Conservation (phyloP, 768 basidiomycete genomes). For the Grammothele lineata region DNA sequence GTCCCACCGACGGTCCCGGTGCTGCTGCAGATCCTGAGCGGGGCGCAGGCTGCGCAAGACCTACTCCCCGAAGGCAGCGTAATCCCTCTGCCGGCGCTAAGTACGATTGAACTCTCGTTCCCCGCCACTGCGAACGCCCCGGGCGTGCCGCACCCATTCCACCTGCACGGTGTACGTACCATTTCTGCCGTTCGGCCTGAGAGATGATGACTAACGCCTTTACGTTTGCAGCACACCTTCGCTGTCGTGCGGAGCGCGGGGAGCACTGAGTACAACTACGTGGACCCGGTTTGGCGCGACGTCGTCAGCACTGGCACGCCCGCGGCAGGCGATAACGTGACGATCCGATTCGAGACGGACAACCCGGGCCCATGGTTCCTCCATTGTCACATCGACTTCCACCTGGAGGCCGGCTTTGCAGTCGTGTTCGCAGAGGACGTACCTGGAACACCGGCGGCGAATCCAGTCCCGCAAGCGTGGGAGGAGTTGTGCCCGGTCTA, state of each 20-base stretch:
- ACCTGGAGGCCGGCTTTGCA: conserved; percentile 16
- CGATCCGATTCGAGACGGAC: conserved; percentile 39
- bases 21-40: conserved; percentile 46
- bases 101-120: conserved; percentile 35
- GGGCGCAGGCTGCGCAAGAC: conserved; percentile 34
- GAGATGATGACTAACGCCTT: too few relatives aligned
- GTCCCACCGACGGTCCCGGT: conserved; percentile 39
- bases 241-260: conserved; percentile 42
- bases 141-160: conserved; percentile 9
- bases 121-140: conserved; percentile 10
- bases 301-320: conserved; percentile 24
- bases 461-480: conserved; percentile 6
- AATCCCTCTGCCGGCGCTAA: conserved; percentile 42
- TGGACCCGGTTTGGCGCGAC: conserved; percentile 51
- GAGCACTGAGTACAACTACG: conserved; percentile 34
- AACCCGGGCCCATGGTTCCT: conserved; percentile 19
- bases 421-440: conserved; percentile 16
- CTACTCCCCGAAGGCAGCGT: conserved; percentile 39
- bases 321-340: conserved; percentile 31
- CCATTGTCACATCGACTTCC: conserved; percentile 18
- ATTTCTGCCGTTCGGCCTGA: too few relatives aligned
- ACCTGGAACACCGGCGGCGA: not conserved
- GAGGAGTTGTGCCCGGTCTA: conserved; percentile 2
- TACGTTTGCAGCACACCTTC: conserved; percentile 41
- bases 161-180: conserved; percentile 13